phyloP scores from a whole-genome alignment of 2,329 filamentous ascomycete species.

The Phaeosphaeria sp. region DNA sequence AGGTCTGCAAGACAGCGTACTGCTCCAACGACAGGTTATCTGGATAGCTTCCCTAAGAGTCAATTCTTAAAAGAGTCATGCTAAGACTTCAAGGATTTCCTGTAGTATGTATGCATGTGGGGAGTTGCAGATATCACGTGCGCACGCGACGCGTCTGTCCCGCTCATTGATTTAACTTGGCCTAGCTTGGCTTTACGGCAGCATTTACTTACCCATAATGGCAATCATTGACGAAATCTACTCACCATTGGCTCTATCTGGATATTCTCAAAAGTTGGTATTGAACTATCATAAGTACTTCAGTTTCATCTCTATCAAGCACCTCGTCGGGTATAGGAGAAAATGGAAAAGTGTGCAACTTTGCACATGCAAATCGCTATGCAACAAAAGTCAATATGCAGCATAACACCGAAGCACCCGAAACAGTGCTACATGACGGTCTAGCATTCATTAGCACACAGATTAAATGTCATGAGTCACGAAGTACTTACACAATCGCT shows the following conservation, averaged over 20 bases:
- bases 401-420: neutral
- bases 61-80: neutral
- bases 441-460: constrained; percentile 22
- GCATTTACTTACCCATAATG: no score
- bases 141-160: constrained; percentile 20
- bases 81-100: neutral
- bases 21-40: neutral
- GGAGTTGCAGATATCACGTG: constrained; percentile 10
- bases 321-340: constrained; percentile 13
- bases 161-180: neutral
- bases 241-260: neutral
- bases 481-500: constrained; percentile 78
- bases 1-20: neutral
- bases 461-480: neutral
- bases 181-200: neutral
- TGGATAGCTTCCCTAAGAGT: no score
- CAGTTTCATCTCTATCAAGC: neutral
- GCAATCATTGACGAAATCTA: neutral
- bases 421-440: constrained; percentile 34
- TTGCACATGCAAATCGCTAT: constrained; percentile 24
- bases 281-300: neutral
- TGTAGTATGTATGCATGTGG: no score
- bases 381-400: constrained; percentile 14
- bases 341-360: constrained; percentile 2
- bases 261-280: neutral